Evolutionary conservation across 2,329 filamentous ascomycete genomes (phyloP).

Genomic region (Fusarium cicatricum): DNA sequence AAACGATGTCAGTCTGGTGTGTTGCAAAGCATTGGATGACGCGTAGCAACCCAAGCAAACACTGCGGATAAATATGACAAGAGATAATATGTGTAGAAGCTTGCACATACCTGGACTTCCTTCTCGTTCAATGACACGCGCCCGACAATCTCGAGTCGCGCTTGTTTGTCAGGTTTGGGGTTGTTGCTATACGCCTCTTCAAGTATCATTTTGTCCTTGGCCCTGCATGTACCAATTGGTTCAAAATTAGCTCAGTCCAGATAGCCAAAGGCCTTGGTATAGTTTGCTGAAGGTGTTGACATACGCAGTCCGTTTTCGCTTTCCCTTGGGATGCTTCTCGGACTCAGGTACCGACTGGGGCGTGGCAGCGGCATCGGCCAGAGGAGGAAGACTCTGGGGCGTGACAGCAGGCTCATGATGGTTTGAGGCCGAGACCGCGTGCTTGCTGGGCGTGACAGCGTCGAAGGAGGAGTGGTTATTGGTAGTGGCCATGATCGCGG

Average conservation of each 20-base stretch:
- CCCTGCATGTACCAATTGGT: conserved; percentile 58
- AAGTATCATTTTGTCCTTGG: conserved; percentile 87
- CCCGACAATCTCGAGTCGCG: conserved; percentile 83
- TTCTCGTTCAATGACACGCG: conserved; percentile 92
- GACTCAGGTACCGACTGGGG: conserved; percentile 28
- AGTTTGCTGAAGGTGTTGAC: conserved; percentile 42
- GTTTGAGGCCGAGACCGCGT: conserved; percentile 32
- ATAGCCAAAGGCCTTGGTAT: conserved; percentile 37
- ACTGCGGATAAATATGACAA: not conserved
- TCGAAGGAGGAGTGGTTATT: conserved; percentile 29
- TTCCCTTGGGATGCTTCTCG: conserved; percentile 64
- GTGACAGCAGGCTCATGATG: conserved; percentile 39
- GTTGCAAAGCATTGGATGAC: conserved; percentile 20
- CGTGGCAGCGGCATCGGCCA: conserved; percentile 26
- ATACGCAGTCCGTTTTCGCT: conserved; percentile 71
- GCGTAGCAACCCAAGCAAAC: conserved; percentile 14
- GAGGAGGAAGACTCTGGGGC: conserved; percentile 36
- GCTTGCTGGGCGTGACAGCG: conserved; percentile 38
- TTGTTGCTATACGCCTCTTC: conserved; percentile 87
- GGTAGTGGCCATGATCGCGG: conserved; percentile 41
- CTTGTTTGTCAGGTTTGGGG: conserved; percentile 89
- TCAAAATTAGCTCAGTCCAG: conserved; percentile 31
- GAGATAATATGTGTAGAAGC: not conserved
- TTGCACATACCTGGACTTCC: conserved; percentile 83
- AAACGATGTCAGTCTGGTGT: conserved; percentile 25